Percentiles rank a stretch among this genome's conserved stretches.
Evolutionary conservation across 352 stramenopile species (phyloP).

Genomic region (Peronospora belbahrii): DNA sequence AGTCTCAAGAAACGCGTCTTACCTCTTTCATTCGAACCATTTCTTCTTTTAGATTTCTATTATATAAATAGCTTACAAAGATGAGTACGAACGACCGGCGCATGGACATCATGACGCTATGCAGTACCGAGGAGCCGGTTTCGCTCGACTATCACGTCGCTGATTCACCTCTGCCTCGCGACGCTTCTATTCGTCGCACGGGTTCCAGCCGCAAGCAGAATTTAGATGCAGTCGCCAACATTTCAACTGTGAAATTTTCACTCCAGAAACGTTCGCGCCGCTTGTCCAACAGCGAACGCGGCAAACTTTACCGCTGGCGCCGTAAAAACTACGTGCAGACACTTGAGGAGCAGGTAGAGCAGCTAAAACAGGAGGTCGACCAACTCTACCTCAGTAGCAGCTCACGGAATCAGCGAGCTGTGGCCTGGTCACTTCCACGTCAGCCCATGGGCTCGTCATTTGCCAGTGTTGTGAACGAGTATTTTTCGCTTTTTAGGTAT

Average conservation of each 20-base stretch:
- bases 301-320: conserved; percentile 52
- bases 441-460: conserved; percentile 21
- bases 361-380: conserved; percentile 37
- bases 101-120: conserved; percentile 31
- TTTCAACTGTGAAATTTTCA: conserved; percentile 5
- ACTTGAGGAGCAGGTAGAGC: conserved; percentile 38
- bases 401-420: conserved; percentile 13
- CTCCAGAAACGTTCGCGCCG: conserved; percentile 36
- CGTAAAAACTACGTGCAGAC: conserved; percentile 40
- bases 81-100: conserved; percentile 23
- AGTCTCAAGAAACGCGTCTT: neutral
- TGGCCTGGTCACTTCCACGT: conserved; percentile 11
- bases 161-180: conserved; percentile 3
- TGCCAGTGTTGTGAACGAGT: conserved; percentile 42
- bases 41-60: neutral
- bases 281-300: conserved; percentile 53
- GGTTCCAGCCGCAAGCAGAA: neutral
- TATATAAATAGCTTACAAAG: neutral
- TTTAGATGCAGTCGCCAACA: neutral
- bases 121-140: conserved; percentile 7
- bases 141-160: neutral
- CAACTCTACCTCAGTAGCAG: conserved; percentile 20
- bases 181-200: conserved; percentile 10
- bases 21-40: neutral
- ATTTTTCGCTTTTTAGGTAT: conserved; percentile 57